Conservation (phyloP, 2,329 filamentous ascomycete species). For the Paradendryphiella salina region DNA sequence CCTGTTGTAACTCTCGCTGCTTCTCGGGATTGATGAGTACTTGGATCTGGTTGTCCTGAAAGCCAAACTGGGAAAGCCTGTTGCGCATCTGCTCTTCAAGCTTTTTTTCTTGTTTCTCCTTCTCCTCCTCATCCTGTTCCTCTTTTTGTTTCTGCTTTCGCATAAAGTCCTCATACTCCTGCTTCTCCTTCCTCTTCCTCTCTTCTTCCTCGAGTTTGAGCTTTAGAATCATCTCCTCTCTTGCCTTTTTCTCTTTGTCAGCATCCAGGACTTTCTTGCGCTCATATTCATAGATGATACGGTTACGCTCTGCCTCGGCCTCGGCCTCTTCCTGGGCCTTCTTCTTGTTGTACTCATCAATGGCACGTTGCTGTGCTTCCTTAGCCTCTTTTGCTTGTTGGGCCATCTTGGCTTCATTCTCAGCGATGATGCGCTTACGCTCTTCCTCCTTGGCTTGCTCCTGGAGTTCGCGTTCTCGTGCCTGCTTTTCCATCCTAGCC, state of each 20-base stretch:
- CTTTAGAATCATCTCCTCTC: slow-evolving; percentile 46
- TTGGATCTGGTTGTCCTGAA: slow-evolving; percentile 54
- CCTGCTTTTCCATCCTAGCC: slow-evolving; percentile 35
- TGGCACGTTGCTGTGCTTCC: slow-evolving; percentile 38
- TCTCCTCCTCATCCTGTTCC: slow-evolving; percentile 48
- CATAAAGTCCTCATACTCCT: slow-evolving; percentile 49
- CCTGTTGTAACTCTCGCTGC: slow-evolving; percentile 45
- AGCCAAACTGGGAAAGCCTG: slow-evolving; percentile 50
- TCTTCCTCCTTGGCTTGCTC: slow-evolving; percentile 36
- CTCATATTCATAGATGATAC: slow-evolving; percentile 44
- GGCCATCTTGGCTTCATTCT: slow-evolving; percentile 34
- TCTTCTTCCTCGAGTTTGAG: slow-evolving; percentile 48
- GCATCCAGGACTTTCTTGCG: slow-evolving; percentile 44
- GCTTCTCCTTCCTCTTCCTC: slow-evolving; percentile 49
- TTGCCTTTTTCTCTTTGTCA: slow-evolving; percentile 43
- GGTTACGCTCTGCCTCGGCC: slow-evolving; percentile 37
- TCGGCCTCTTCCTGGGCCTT: slow-evolving; percentile 40
- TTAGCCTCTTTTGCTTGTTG: slow-evolving; percentile 39
- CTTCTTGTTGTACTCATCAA: slow-evolving; percentile 42
- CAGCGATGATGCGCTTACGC: slow-evolving; percentile 31
- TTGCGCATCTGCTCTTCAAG: slow-evolving; percentile 53
- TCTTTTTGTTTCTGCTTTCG: slow-evolving; percentile 48
- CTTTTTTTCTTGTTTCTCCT: slow-evolving; percentile 47
- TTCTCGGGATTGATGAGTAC: slow-evolving; percentile 54
- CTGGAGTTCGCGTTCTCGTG: slow-evolving; percentile 30